Evolutionary conservation across 805 yeast genomes (phyloP), one percentile per base, ranked within the genome.

Genomic region (Hanseniaspora guilliermondii): DNA sequence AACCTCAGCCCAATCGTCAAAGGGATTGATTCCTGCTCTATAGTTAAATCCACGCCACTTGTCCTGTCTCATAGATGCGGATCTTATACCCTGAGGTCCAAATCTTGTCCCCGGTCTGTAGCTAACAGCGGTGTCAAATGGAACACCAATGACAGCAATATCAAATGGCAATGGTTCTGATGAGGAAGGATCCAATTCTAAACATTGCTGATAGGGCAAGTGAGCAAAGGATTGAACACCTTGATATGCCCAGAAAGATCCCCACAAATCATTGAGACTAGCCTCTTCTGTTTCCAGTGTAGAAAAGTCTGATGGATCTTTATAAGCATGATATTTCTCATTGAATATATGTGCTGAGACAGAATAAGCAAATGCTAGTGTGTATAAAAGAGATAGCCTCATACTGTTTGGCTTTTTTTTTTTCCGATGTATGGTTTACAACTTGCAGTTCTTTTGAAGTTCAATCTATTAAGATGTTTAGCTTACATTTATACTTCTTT

Each of bases 51-150:
- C 89, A 56, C 93, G 71, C 56, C 79, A 65, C 2, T 79, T 65
- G 6, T 79, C 78, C 63, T 85, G 94, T 59, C 94, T 74, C 62
- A 79, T 84, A 2, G 85, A 79, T 3, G 85, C 86, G 1, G 74
- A 68, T 58, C 89, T 68, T 49, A 83, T 80, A 11, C 85, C 83
- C 49, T 80, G 68, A 2, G 91, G 95, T 2, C 95, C 95, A 66
- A 85, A 85, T 53, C 95, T 69, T 2, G 94, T 88, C 6, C 95
- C 94, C 0, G 88, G 76, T 50, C 94, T 73, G 65, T 80, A 85
- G 0, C 87, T 75, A 0, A 80, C 81, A 0, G 91, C 91, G 5
- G 93, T 85, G 62, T 85, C 95, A 60, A 85, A 86, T 0, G 94
- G 94, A 3, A 83, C 82, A 5, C 95, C 95, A 55, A 85, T 73